Evolutionary conservation across 345 rosid species (phyloP).

Genomic region (Moricandia moricandioides): DNA sequence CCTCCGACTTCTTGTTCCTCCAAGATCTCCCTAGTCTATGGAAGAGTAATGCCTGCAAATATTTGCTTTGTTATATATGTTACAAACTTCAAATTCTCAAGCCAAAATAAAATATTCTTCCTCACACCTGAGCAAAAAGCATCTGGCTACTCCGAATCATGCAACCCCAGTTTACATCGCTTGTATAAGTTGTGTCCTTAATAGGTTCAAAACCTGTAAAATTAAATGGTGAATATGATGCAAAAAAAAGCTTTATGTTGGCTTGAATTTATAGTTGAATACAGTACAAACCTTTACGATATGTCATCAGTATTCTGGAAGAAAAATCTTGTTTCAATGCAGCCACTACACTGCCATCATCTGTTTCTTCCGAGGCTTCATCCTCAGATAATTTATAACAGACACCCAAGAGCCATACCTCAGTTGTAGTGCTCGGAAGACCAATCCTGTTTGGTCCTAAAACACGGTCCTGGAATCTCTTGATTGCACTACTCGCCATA

Average conservation of each 20-base stretch:
- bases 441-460: conserved; percentile 71
- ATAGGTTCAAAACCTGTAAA: conserved; percentile 72
- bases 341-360: conserved; percentile 43
- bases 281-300: conserved; percentile 72
- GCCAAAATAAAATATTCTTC: not conserved
- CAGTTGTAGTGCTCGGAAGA: conserved; percentile 56
- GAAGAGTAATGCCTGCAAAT: conserved; percentile 71
- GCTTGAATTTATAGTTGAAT: conserved; percentile 3
- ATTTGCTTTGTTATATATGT: conserved; percentile 1
- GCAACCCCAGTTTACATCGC: conserved; percentile 94
- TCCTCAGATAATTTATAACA: conserved; percentile 63
- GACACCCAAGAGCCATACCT: conserved; percentile 82
- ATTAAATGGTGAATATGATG: conserved; percentile 10
- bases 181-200: conserved; percentile 59
- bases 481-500: conserved; percentile 73
- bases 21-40: conserved; percentile 89
- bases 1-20: conserved; percentile 63
- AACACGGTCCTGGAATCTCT: conserved; percentile 82
- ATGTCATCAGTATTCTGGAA: conserved; percentile 72
- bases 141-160: conserved; percentile 98
- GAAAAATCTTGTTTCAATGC: conserved; percentile 69
- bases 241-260: not conserved
- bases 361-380: conserved; percentile 42
- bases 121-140: conserved; percentile 82
- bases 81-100: not conserved